Evolutionary conservation across 2,329 filamentous ascomycete species (phyloP), one percentile per base, ranked within the genome.

Genomic region (Alternaria longipes): DNA sequence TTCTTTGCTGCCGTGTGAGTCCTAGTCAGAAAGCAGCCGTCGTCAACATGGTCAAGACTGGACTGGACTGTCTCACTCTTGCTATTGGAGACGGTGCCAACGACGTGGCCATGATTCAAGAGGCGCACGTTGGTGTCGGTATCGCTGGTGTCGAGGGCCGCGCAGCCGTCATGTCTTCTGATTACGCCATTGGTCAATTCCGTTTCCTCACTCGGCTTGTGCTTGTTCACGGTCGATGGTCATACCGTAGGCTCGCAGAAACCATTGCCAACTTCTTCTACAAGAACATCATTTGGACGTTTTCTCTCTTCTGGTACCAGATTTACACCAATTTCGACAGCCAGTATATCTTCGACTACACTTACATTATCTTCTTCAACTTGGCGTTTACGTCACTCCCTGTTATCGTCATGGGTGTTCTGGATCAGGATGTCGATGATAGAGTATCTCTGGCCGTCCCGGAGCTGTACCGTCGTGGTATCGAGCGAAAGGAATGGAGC

Each of bases 211-310:
- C 91, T 61, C 91, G 91, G 62, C 83, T 95, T 2, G 84, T 95
- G 14, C 86, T 95, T 34, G 91, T 94, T 3, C 92, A 95, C 68
- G 92, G 92, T 5, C 87, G 91, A 18, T 95, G 91, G 91, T 97
- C 93, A n/a, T 99, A 99, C 81, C 88, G 94, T 54, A 89, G 95
- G 71, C 83, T 99, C 78, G 93, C 91, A 30, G 95, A 99, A 82
- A 92, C 90, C 47, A 97, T 96, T 73, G 93, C 93, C 78, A 99
- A 99, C 79, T 99, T 99, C 85, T 99, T 99, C 84, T 99, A 98
- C 88, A 99, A 99, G 90, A 99, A 98, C 83, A 91, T 99, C 80
- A 91, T 98, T 54, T 99, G 95, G 95, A 95, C 93, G 0, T 94
- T 97, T 75, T 87, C 91, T 44, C 91, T 99, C 60, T 97, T 98